These are phyloP conservation scores for Aspergillus ustus DNA, from an alignment of 2,329 filamentous ascomycete genomes.

Conservation along the genomic window DNA sequence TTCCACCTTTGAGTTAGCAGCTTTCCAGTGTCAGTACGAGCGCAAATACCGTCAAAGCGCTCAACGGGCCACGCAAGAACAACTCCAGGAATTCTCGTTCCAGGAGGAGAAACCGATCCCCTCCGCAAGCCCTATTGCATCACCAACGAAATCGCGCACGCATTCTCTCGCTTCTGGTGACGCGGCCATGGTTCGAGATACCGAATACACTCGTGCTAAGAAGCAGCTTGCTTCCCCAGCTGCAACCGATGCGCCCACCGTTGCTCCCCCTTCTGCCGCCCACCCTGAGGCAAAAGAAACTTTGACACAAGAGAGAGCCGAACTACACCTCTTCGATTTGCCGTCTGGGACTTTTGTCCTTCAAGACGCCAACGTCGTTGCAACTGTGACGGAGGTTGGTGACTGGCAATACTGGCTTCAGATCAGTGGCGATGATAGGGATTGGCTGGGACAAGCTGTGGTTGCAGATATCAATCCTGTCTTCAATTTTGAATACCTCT, in stretches of 20 bases:
- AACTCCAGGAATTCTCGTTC: constrained; percentile 84
- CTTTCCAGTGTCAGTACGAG: constrained; percentile 96
- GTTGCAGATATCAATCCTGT: constrained; percentile 94
- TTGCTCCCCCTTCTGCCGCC: constrained; percentile 63
- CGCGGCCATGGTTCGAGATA: constrained; percentile 52
- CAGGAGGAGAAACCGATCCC: constrained; percentile 64
- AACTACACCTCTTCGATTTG: constrained; percentile 94
- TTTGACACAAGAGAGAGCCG: constrained; percentile 74
- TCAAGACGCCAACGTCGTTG: constrained; percentile 75
- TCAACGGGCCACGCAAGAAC: constrained; percentile 77
- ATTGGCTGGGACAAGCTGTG: constrained; percentile 86
- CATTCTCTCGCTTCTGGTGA: constrained; percentile 44
- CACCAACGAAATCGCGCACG: constrained; percentile 47
- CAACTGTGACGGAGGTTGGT: constrained; percentile 82
- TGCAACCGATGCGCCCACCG: constrained; percentile 55
- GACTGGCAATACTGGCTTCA: constrained; percentile 97
- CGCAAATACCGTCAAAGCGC: constrained; percentile 84
- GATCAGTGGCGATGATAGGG: constrained; percentile 72
- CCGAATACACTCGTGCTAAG: constrained; percentile 47
- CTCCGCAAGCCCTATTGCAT: constrained; percentile 61
- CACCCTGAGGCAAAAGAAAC: constrained; percentile 73
- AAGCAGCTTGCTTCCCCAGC: constrained; percentile 44
- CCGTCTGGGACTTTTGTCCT: constrained; percentile 81
- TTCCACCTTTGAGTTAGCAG: constrained; percentile 77
- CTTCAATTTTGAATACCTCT: constrained; percentile 98